phyloP scores from a whole-genome alignment of 371 early-diverging fungal species.

The Batkoa obscura region DNA sequence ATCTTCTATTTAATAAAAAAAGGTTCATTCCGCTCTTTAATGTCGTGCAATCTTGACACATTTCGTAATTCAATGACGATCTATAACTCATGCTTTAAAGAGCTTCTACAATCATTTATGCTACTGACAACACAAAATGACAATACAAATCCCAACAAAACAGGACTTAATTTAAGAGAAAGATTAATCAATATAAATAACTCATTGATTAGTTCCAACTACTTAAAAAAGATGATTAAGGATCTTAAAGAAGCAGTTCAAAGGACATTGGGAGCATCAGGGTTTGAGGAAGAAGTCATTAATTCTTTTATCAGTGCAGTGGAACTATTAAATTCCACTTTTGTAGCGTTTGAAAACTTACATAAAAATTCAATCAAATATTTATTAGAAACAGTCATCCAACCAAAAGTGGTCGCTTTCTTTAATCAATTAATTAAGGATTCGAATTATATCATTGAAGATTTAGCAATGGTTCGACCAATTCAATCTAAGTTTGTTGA shows the following conservation, averaged over 20 bases:
- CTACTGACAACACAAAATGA: neutral
- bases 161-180: neutral
- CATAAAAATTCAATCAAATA: neutral
- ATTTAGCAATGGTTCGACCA: too few species aligned
- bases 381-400: neutral
- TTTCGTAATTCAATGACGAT: neutral
- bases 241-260: neutral
- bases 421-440: neutral
- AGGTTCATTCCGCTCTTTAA: slow-evolving; percentile 23
- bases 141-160: neutral
- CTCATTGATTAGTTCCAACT: neutral
- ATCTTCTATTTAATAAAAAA: slow-evolving; percentile 68
- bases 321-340: neutral
- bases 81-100: neutral
- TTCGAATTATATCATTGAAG: neutral
- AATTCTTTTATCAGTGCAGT: neutral
- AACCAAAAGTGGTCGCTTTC: neutral
- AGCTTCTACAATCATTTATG: neutral
- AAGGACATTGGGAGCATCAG: neutral
- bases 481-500: too few species aligned
- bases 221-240: neutral
- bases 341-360: neutral
- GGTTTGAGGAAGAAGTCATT: neutral
- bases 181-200: neutral
- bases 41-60: neutral